A percentile compares a stretch with the other conserved stretches of the same genome.
Evolutionary conservation across 2,329 filamentous ascomycete genomes (phyloP).

Genomic region (Fusarium albidum): DNA sequence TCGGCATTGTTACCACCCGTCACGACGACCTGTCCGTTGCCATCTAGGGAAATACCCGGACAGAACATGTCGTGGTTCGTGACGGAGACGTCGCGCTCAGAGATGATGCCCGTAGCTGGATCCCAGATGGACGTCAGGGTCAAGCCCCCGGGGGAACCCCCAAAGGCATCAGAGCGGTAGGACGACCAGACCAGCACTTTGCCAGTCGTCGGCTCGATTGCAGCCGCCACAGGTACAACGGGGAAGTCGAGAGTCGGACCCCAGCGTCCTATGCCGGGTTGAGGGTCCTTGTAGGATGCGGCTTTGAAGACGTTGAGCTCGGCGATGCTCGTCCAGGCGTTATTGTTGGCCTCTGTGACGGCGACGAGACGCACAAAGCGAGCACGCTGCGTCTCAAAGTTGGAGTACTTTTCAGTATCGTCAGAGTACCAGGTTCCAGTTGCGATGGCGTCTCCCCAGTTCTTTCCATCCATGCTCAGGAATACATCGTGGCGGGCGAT

Average conservation of each 20-base stretch:
- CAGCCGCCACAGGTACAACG: conserved; percentile 27
- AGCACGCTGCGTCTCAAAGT: conserved; percentile 24
- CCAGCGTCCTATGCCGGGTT: conserved; percentile 15
- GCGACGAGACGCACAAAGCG: conserved; percentile 23
- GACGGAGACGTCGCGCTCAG: conserved; percentile 41
- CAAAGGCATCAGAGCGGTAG: conserved; percentile 7
- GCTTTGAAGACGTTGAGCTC: conserved; percentile 29
- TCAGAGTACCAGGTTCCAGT: conserved; percentile 26
- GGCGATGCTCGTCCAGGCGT: conserved; percentile 27
- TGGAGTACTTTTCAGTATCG: conserved; percentile 18
- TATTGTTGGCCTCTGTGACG: conserved; percentile 1
- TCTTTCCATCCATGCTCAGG: conserved; percentile 19
- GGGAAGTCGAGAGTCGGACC: conserved; percentile 28
- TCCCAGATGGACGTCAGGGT: conserved; percentile 25
- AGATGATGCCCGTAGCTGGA: not conserved
- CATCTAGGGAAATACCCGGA: conserved; percentile 60
- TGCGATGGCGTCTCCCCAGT: conserved; percentile 21
- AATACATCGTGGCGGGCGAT: conserved; percentile 14
- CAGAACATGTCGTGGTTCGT: conserved; percentile 66
- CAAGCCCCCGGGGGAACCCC: not conserved
- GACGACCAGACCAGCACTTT: conserved; percentile 25
- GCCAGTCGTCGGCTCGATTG: conserved; percentile 21
- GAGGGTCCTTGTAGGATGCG: not conserved
- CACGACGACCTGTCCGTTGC: conserved; percentile 58
- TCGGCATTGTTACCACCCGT: conserved; percentile 60